Base-by-base conservation (phyloP, 805 yeast species). In the Candida yuanshanica region DNA sequence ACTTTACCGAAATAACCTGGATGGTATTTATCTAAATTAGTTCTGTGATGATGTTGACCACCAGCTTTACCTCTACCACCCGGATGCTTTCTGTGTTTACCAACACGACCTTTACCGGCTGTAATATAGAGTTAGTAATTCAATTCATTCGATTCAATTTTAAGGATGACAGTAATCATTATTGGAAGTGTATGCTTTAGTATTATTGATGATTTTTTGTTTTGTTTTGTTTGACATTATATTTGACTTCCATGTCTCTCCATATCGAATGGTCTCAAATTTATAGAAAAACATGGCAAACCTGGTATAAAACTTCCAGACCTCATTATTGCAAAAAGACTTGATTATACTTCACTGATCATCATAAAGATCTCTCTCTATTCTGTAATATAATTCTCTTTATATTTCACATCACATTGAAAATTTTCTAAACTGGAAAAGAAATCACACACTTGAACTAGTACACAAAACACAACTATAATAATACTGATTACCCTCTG, bases 1-100 rank as follows among this genome's bases (percentile, higher is more conserved):
- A 93, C 98, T 81, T 93, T 95, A 86, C 99, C 99, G 79, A 93
- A 93, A 91, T 93, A 93, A 89, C 99, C 99, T 68, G 99, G 99
- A 76, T 93, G 99, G 96, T 86, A 93, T 77, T 91, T 93, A 75
- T 93, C 99, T 79, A 93, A 75, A 82, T 93, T 93, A 74, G 93
- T 90, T 83, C 99, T 88, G 96, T 93, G 99, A 78, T 93, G 99
- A 77, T 91, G 98, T 78, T 80, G 91, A 88, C 99, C 99, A 91
- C 99, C 99, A 72, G 99, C 99, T 90, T 77, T 91, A 93, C 99
- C 99, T 79, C 98, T 90, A 79, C 99, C 99, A 93, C 99, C 99
- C 60, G 99, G 97, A 67, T 86, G 93, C 95, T 93, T 93, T 89
- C 99, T 90, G 95, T 93, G 99, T 85, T 93, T 93, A 77, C 99